A percentile compares a stretch with the other conserved stretches of the same genome.
Evolutionary conservation across 2,329 filamentous ascomycete species (phyloP).

Genomic region (Cercospora brassicicola): DNA sequence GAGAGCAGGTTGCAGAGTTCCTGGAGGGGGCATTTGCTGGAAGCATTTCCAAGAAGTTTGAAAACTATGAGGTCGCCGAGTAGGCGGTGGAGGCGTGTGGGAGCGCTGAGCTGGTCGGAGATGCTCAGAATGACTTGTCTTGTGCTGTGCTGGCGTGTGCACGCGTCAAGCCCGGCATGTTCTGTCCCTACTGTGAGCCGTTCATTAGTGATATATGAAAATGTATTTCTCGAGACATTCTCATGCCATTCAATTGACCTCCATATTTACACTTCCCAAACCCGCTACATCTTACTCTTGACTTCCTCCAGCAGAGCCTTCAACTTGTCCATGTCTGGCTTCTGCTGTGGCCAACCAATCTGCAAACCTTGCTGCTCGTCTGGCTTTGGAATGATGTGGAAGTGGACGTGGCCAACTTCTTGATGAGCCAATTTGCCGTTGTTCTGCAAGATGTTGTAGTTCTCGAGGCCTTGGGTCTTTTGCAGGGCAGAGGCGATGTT

Average conservation of each 20-base stretch:
- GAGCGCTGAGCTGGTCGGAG: not conserved
- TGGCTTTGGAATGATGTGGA: conserved; percentile 98
- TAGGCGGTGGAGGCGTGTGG: not conserved
- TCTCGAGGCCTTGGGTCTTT: conserved; percentile 56
- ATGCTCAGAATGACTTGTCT: not conserved
- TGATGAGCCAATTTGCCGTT: conserved; percentile 92
- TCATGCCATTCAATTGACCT: not conserved
- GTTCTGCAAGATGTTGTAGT: conserved; percentile 97
- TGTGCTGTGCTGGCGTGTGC: not conserved
- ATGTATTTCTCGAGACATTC: not conserved
- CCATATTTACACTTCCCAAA: not conserved
- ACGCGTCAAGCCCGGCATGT: not conserved
- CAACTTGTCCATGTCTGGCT: conserved; percentile 76
- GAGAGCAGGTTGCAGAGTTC: not conserved
- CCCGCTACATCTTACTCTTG: conserved; percentile 75
- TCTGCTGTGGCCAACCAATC: conserved; percentile 75
- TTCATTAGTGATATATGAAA: not conserved
- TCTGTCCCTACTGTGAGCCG: not conserved
- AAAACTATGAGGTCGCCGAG: not conserved
- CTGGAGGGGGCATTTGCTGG: not conserved
- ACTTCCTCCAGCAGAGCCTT: conserved; percentile 79
- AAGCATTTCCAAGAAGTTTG: not conserved
- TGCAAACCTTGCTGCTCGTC: conserved; percentile 76
- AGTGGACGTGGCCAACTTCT: conserved; percentile 82
- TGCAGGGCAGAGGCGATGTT: conserved; percentile 72